phyloP scores from a whole-genome alignment of 2,329 filamentous ascomycete species.

The Monosporascus sp. region DNA sequence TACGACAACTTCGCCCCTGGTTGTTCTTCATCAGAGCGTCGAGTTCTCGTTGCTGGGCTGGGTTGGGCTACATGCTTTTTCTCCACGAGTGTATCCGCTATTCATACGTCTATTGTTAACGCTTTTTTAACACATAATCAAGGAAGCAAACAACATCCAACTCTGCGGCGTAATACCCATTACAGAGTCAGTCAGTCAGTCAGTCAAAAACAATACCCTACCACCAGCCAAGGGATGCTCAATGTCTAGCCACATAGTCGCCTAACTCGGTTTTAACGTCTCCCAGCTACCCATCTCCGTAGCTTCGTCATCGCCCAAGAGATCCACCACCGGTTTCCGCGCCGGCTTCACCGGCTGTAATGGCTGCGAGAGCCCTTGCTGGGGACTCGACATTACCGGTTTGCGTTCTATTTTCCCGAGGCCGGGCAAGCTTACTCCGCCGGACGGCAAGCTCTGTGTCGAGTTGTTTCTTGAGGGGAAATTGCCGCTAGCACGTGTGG shows the following conservation, averaged over 20 bases:
- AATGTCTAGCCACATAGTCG: slow-evolving; percentile 5
- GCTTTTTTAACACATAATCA: neutral
- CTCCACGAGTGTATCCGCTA: neutral
- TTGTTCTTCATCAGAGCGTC: too few relatives aligned
- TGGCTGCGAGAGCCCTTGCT: slow-evolving; percentile 19
- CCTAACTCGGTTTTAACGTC: slow-evolving; percentile 44
- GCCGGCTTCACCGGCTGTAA: slow-evolving; percentile 26
- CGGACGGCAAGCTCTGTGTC: slow-evolving; percentile 6
- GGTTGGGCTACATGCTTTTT: too few relatives aligned
- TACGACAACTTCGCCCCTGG: too few relatives aligned
- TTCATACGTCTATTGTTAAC: too few relatives aligned
- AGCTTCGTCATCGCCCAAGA: slow-evolving; percentile 40
- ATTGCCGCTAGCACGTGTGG: slow-evolving; percentile 4
- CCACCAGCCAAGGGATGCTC: slow-evolving; percentile 8
- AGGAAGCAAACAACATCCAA: neutral
- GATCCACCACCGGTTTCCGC: slow-evolving; percentile 35
- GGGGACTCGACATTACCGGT: slow-evolving; percentile 21
- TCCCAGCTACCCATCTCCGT: slow-evolving; percentile 49
- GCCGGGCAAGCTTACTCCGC: slow-evolving; percentile 21
- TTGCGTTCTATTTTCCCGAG: slow-evolving; percentile 22
- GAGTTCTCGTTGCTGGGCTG: too few relatives aligned
- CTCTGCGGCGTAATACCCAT: neutral
- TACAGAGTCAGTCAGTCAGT: neutral
- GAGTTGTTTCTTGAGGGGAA: slow-evolving; percentile 2
- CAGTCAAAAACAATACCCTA: slow-evolving; percentile 1